phyloP scores from a whole-genome alignment of 2,329 filamentous ascomycete genomes.

The Phialocephala subalpina region DNA sequence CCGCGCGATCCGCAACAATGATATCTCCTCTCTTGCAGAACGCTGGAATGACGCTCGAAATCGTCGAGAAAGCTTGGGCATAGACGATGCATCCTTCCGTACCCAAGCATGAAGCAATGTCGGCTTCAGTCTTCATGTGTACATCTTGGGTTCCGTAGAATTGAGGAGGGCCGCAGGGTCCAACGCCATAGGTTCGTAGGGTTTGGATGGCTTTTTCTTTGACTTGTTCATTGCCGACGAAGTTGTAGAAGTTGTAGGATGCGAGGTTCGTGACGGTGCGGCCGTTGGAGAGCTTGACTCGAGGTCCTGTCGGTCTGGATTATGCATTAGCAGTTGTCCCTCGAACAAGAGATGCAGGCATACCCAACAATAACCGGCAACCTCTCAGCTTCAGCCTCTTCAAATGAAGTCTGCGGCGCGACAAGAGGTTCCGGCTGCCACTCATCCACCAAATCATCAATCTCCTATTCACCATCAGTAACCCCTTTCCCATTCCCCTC shows the following conservation, averaged over 20 bases:
- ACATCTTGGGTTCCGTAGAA: conserved; percentile 99
- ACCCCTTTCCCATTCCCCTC: conserved; percentile 12
- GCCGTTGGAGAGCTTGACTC: conserved; percentile 86
- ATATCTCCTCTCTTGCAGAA: conserved; percentile 98
- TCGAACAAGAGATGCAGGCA: conserved; percentile 31
- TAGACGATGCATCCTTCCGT: conserved; percentile 93
- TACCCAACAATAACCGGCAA: conserved; percentile 90
- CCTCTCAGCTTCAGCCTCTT: conserved; percentile 84
- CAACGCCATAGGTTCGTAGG: conserved; percentile 93
- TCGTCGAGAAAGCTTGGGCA: conserved; percentile 94
- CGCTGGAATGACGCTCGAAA: conserved; percentile 94
- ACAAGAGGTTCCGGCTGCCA: conserved; percentile 96
- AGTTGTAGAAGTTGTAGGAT: conserved; percentile 97
- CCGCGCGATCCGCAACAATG: conserved; percentile 92
- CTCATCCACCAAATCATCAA: conserved; percentile 95
- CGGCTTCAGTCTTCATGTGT: conserved; percentile 94
- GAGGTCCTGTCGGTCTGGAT: conserved; percentile 83
- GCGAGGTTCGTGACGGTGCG: conserved; percentile 93
- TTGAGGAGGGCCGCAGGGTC: conserved; percentile 93
- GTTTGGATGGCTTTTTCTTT: conserved; percentile 96
- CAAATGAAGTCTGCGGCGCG: conserved; percentile 73
- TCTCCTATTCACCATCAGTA: conserved; percentile 64
- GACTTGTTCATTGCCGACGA: conserved; percentile 89
- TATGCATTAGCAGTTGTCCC: conserved; percentile 12
- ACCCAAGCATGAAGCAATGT: conserved; percentile 90